A percentile compares a stretch with the other conserved stretches of the same genome.
These are phyloP conservation scores for Cryptococcus sp. DNA, from an alignment of 1,284 basidiomycete genomes.

Conservation along the genomic window DNA sequence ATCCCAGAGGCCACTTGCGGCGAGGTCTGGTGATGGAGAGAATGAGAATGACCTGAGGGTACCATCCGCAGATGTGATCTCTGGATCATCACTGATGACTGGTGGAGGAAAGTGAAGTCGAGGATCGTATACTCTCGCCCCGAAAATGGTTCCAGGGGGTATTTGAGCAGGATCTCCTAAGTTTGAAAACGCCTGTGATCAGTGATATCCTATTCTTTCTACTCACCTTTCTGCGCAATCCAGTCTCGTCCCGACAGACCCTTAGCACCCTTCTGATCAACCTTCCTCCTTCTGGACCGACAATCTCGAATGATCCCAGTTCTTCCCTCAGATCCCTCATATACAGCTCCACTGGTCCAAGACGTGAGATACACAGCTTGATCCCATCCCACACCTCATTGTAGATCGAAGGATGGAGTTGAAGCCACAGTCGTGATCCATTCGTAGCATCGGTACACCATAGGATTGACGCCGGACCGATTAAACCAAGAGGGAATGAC, in stretches of 20 bases:
- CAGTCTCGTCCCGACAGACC: conserved; percentile 54
- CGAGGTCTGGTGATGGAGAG: conserved; percentile 51
- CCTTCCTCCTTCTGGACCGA: conserved; percentile 75
- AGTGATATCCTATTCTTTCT: background rate
- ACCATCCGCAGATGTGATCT: background rate
- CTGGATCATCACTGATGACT: conserved; percentile 1
- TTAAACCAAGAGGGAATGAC: conserved; percentile 63
- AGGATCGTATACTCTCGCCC: conserved; percentile 73
- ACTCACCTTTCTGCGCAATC: conserved; percentile 61
- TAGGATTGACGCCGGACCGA: conserved; percentile 66
- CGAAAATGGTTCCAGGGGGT: conserved; percentile 68
- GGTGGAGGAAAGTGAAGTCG: conserved; percentile 34
- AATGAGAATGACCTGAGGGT: background rate
- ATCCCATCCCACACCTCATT: conserved; percentile 57
- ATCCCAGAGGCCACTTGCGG: conserved; percentile 69
- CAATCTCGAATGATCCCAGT: conserved; percentile 76
- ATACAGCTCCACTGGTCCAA: conserved; percentile 48
- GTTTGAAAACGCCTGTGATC: conserved; percentile 62
- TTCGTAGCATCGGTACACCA: conserved; percentile 56
- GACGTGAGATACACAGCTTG: conserved; percentile 43
- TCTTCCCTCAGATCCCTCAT: conserved; percentile 64
- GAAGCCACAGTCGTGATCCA: conserved; percentile 59
- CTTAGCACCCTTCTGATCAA: conserved; percentile 68
- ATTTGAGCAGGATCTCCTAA: conserved; percentile 60
- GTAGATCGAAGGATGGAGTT: conserved; percentile 69